Evolutionary conservation across 148 eudicot genomes (phyloP).

Genomic region (Amaranthus palmeri): DNA sequence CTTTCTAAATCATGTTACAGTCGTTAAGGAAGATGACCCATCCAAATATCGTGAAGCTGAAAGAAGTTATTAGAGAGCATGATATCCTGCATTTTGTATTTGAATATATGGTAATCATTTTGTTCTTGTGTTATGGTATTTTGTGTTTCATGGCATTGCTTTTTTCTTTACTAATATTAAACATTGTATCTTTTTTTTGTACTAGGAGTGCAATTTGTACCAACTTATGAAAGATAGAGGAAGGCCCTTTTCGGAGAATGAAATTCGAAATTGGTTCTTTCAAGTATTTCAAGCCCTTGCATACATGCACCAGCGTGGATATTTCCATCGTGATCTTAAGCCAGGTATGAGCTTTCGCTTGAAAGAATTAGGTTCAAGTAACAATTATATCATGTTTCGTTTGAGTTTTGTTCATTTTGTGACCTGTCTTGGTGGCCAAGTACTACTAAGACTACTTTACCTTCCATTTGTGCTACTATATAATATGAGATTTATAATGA

Average conservation of each 20-base stretch:
- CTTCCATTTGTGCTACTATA: no score
- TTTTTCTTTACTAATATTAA: constrained; percentile 2
- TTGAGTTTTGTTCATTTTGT: not conserved
- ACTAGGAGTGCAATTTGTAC: constrained; percentile 78
- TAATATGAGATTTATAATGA: no score
- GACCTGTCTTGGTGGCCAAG: no score
- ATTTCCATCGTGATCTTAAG: constrained; percentile 96
- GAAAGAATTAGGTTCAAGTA: not conserved
- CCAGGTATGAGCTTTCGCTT: constrained; percentile 54
- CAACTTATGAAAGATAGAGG: constrained; percentile 75
- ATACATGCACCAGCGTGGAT: constrained; percentile 92
- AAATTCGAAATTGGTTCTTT: constrained; percentile 85
- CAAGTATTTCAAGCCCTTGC: constrained; percentile 98
- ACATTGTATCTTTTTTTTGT: not conserved
- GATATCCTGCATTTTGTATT: constrained; percentile 80
- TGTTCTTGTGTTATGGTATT: not conserved
- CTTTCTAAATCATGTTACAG: constrained; percentile 40
- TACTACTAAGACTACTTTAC: no score
- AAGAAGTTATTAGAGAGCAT: constrained; percentile 88
- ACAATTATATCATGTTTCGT: not conserved
- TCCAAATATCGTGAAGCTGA: constrained; percentile 88
- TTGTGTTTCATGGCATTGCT: not conserved
- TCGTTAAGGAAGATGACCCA: constrained; percentile 88
- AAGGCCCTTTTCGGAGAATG: constrained; percentile 68
- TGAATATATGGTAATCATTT: constrained; percentile 71